Conservation (phyloP, 129 eudicot genomes). For the Apium graveolens region DNA sequence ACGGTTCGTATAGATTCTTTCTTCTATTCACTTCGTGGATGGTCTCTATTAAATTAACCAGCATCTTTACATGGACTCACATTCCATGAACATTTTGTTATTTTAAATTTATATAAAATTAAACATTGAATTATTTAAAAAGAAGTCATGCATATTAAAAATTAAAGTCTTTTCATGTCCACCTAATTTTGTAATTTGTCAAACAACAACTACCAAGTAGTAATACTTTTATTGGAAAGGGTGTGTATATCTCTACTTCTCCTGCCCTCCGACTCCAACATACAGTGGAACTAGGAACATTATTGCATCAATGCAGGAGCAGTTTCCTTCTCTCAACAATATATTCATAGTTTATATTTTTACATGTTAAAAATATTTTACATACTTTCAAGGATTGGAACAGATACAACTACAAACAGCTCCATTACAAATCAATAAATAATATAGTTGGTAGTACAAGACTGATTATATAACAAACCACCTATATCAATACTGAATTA, state of each 20-base stretch:
- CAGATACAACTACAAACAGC: not conserved
- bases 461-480: not conserved
- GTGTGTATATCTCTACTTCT: not conserved
- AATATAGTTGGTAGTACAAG: not conserved
- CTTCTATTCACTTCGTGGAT: too few species aligned
- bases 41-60: too few species aligned
- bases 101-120: too few species aligned
- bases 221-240: not conserved
- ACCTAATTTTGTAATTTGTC: not conserved
- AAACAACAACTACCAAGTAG: not conserved
- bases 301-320: not conserved
- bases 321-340: not conserved
- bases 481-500: not conserved
- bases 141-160: too few species aligned
- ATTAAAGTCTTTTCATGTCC: not conserved
- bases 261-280: not conserved
- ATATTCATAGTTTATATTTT: too few species aligned
- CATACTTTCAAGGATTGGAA: too few species aligned
- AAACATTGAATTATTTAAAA: too few species aligned
- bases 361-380: too few species aligned
- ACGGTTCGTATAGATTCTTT: too few species aligned
- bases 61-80: too few species aligned
- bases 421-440: not conserved
- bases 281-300: not conserved
- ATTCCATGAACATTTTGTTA: too few species aligned